phyloP scores from a whole-genome alignment of 176 grass and related monocot species.

The Juncus inflexus region DNA sequence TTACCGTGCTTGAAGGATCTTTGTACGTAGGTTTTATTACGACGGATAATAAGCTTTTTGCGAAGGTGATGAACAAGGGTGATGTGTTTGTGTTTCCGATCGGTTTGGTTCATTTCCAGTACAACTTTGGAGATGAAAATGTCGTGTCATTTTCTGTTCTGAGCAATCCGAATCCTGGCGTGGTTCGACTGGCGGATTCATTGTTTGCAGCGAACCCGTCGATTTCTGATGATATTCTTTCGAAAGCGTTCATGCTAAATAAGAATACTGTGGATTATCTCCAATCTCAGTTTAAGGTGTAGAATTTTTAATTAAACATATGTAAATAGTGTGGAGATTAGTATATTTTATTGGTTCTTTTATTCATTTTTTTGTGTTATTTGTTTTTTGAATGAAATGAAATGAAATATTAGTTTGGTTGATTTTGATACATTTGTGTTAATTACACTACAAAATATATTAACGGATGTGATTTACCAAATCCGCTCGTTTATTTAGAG shows the following conservation, averaged over 20 bases:
- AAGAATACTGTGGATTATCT: conserved; percentile 2
- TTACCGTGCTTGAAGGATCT: conserved; percentile 25
- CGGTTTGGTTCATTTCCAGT: conserved; percentile 27
- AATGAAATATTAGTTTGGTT: too few relatives aligned
- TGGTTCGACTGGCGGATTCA: conserved; percentile 15
- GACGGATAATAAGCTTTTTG: conserved; percentile 6
- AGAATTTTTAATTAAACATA: too few relatives aligned
- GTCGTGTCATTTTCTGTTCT: conserved; percentile 15
- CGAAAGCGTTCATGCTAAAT: conserved; percentile 32
- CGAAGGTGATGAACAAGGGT: conserved; percentile 5
- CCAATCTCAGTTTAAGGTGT: neutral
- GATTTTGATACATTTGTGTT: too few relatives aligned
- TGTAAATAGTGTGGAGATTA: too few relatives aligned
- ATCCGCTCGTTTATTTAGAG: too few relatives aligned
- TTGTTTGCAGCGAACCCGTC: conserved; percentile 20
- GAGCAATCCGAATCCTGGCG: conserved; percentile 31
- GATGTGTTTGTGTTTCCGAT: conserved; percentile 28
- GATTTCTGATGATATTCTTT: conserved; percentile 24
- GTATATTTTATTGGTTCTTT: too few relatives aligned
- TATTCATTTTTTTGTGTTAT: too few relatives aligned
- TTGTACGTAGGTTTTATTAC: conserved; percentile 28
- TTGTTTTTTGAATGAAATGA: too few relatives aligned
- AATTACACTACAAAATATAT: too few relatives aligned
- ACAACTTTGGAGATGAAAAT: conserved; percentile 1
- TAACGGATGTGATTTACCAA: too few relatives aligned